These are phyloP conservation scores for Colletotrichum lini DNA, from an alignment of 2,329 filamentous ascomycete species.

Conservation along the genomic window DNA sequence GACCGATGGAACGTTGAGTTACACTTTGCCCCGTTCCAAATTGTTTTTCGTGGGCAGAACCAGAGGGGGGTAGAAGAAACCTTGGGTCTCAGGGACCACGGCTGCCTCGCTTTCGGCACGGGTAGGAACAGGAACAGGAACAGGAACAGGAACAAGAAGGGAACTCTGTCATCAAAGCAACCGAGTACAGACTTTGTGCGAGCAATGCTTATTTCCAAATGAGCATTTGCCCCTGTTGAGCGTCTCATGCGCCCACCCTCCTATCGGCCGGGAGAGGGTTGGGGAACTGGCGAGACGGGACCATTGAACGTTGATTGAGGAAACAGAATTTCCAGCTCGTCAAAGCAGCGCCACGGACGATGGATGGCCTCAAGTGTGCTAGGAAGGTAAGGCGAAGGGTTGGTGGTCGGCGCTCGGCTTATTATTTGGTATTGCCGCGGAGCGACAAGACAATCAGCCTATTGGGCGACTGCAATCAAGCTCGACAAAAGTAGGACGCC, in stretches of 20 bases:
- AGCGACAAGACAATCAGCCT: background rate
- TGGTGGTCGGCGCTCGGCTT: too few relatives aligned
- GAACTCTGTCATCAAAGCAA: slow-evolving; percentile 29
- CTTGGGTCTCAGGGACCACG: background rate
- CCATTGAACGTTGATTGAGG: slow-evolving; percentile 9
- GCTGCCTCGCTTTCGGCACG: slow-evolving; percentile 28
- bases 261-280: background rate
- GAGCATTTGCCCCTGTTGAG: slow-evolving; percentile 3
- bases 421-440: background rate
- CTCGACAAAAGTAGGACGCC: background rate
- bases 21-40: slow-evolving; percentile 18
- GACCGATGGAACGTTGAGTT: slow-evolving; percentile 32
- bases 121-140: background rate
- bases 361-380: slow-evolving; percentile 2
- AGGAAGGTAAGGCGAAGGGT: background rate
- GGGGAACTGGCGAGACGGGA: slow-evolving; percentile 12
- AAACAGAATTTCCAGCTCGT: slow-evolving; percentile 15
- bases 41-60: background rate
- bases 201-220: slow-evolving; percentile 9
- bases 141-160: background rate
- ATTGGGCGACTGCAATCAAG: slow-evolving; percentile 12
- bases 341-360: slow-evolving; percentile 20
- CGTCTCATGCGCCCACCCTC: slow-evolving; percentile 9
- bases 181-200: slow-evolving; percentile 28
- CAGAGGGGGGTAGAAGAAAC: slow-evolving; percentile 17